Conservation (phyloP, 2,329 filamentous ascomycete species). For the Aspergillus luchuensis region DNA sequence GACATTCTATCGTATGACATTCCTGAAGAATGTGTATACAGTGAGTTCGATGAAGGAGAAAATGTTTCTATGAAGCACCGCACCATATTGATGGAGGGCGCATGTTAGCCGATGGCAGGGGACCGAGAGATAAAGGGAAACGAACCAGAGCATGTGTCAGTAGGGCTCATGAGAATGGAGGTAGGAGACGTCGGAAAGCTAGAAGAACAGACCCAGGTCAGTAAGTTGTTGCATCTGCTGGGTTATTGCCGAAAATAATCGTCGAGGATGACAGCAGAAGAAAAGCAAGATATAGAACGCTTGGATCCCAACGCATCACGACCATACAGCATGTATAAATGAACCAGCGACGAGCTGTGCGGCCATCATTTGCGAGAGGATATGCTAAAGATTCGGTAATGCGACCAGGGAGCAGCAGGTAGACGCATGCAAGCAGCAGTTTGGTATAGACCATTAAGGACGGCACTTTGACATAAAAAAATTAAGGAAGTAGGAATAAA, state of each 20-base stretch:
- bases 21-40: slow-evolving; percentile 38
- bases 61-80: slow-evolving; percentile 34
- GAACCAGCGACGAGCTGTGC: slow-evolving; percentile 8
- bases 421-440: slow-evolving; percentile 33
- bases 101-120: not conserved
- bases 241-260: not conserved
- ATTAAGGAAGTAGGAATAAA: slow-evolving; percentile 1
- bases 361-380: slow-evolving; percentile 12
- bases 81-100: slow-evolving; percentile 21
- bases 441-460: slow-evolving; percentile 21
- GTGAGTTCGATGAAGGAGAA: slow-evolving; percentile 33
- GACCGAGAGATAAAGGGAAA: slow-evolving; percentile 26
- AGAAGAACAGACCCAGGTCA: slow-evolving; percentile 29
- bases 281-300: slow-evolving; percentile 9
- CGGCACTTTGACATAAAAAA: slow-evolving; percentile 6
- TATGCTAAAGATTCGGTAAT: slow-evolving; percentile 16
- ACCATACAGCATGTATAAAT: slow-evolving; percentile 17
- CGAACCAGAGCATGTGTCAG: slow-evolving; percentile 59
- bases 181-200: slow-evolving; percentile 55
- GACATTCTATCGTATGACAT: slow-evolving; percentile 42
- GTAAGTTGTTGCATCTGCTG: slow-evolving; percentile 10
- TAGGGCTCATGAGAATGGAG: slow-evolving; percentile 50
- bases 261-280: slow-evolving; percentile 5
- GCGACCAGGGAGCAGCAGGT: slow-evolving; percentile 14
- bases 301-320: slow-evolving; percentile 13